Conservation (phyloP, 257 asterid genomes). For the Mentha longifolia region DNA sequence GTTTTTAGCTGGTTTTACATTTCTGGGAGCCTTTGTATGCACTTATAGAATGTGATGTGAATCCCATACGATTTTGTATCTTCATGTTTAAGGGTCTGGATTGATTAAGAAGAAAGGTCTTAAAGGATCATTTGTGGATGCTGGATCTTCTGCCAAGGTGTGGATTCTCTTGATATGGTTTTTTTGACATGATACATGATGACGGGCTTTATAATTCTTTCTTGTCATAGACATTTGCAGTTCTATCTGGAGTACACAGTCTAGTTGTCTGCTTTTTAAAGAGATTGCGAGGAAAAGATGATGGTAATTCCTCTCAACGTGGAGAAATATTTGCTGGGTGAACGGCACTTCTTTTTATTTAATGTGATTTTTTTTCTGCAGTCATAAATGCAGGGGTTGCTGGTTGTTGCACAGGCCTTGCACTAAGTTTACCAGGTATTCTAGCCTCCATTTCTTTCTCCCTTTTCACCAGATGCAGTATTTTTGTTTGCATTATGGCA, state of each 20-base stretch:
- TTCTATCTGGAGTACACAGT: slow-evolving; percentile 89
- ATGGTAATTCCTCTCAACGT: slow-evolving; percentile 52
- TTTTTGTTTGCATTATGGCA: neutral
- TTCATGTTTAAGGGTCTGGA: slow-evolving; percentile 64
- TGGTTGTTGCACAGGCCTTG: slow-evolving; percentile 98
- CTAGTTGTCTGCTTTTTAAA: slow-evolving; percentile 82
- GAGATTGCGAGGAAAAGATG: slow-evolving; percentile 89
- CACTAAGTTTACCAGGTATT: slow-evolving; percentile 87
- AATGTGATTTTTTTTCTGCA: slow-evolving; percentile 37
- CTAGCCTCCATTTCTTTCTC: neutral
- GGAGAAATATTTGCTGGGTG: neutral
- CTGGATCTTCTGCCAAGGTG: slow-evolving; percentile 91
- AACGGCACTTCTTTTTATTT: neutral
- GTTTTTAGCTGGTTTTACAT: neutral
- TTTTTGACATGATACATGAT: neutral
- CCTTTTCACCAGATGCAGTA: neutral
- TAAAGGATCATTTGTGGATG: slow-evolving; percentile 77
- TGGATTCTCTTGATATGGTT: slow-evolving; percentile 16
- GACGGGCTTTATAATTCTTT: slow-evolving; percentile 6
- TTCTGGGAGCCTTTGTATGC: slow-evolving; percentile 3
- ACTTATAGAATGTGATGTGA: too few relatives aligned
- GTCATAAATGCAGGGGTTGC: slow-evolving; percentile 96
- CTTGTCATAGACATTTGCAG: slow-evolving; percentile 72
- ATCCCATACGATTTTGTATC: neutral
- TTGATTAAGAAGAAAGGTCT: slow-evolving; percentile 72